Conservation (phyloP, 2,329 filamentous ascomycete species). For the Cladophialophora immunda region DNA sequence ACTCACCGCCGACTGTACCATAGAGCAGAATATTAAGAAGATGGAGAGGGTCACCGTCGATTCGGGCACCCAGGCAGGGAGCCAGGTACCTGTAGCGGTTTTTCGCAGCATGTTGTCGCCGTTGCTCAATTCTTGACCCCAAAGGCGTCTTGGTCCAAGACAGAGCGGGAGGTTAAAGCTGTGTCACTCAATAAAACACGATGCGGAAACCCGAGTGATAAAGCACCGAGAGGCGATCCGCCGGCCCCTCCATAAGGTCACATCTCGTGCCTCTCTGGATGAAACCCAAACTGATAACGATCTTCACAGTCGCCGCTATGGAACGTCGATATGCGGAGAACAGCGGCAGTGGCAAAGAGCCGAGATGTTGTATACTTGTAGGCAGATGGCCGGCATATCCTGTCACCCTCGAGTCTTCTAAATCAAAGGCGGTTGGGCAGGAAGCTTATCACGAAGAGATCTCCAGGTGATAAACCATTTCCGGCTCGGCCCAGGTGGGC, state of each 20-base stretch:
- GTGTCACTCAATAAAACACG: not conserved
- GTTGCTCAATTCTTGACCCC: not conserved
- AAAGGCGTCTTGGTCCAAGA: not conserved
- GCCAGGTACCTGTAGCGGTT: slow-evolving; percentile 55
- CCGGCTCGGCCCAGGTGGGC: not conserved
- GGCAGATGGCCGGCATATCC: not conserved
- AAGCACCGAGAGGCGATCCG: not conserved
- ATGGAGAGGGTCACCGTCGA: slow-evolving; percentile 51
- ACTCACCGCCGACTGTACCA: slow-evolving; percentile 54
- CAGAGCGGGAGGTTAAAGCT: not conserved
- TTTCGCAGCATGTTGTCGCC: slow-evolving; percentile 46
- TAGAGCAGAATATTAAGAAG: slow-evolving; percentile 55
- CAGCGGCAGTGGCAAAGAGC: slow-evolving; percentile 6
- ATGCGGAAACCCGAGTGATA: not conserved
- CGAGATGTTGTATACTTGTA: slow-evolving; percentile 6
- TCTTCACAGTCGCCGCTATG: not conserved
- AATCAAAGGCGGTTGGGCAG: not conserved
- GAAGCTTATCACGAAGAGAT: not conserved
- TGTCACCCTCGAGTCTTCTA: not conserved
- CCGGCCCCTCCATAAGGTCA: slow-evolving; percentile 12
- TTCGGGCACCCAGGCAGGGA: slow-evolving; percentile 58
- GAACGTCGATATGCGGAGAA: slow-evolving; percentile 5
- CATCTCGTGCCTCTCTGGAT: slow-evolving; percentile 5
- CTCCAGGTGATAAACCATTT: not conserved
- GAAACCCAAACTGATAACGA: slow-evolving; percentile 5